A percentile compares a stretch with the other conserved stretches of the same genome.
Conservation (phyloP, 2,329 filamentous ascomycete genomes). For the Eutypa lata region DNA sequence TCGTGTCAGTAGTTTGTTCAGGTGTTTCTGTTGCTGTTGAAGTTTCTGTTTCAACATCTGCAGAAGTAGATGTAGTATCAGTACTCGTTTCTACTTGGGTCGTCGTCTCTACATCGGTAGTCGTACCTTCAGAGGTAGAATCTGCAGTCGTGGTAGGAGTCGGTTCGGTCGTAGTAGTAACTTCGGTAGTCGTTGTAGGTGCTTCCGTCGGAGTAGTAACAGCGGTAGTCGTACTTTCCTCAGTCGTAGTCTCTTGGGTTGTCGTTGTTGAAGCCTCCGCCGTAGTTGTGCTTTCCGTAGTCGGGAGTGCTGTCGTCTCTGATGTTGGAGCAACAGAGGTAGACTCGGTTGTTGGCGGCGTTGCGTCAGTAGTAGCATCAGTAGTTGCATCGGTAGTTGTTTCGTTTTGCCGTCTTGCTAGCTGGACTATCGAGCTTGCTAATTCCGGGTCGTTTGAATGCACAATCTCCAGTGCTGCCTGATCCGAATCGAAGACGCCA, state of each 20-base stretch:
- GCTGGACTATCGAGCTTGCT: conserved; percentile 59
- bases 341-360: conserved; percentile 14
- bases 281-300: conserved; percentile 8
- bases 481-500: conserved; percentile 65
- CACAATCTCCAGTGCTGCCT: conserved; percentile 60
- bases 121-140: background rate
- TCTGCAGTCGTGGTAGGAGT: background rate
- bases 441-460: conserved; percentile 59
- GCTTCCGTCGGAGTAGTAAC: background rate
- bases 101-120: background rate
- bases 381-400: conserved; percentile 27
- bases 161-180: background rate
- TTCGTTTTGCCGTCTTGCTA: conserved; percentile 58
- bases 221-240: background rate
- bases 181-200: background rate
- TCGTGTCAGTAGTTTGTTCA: background rate
- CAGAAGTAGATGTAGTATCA: background rate
- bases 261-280: background rate
- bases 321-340: conserved; percentile 7
- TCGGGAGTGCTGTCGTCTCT: conserved; percentile 12
- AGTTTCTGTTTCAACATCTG: background rate
- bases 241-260: background rate
- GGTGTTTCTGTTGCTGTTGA: background rate
- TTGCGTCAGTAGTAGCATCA: conserved; percentile 9
- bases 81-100: background rate